Evolutionary conservation across 768 basidiomycete genomes (phyloP).

Genomic region (Xerocomellus intermedius): DNA sequence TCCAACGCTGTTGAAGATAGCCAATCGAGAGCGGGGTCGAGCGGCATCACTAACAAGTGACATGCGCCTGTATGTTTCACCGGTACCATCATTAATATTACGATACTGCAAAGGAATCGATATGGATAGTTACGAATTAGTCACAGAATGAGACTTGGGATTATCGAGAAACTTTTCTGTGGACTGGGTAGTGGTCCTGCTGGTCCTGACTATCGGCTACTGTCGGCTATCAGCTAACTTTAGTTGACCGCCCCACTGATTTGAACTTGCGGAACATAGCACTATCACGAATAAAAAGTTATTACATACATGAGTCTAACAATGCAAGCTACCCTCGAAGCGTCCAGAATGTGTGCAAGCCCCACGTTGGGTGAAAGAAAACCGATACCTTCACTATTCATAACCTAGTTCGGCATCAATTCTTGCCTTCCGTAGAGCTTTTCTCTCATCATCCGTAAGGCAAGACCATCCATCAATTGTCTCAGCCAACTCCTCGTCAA

Average conservation of each 20-base stretch:
- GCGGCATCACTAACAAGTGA: neutral
- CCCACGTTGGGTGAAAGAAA: neutral
- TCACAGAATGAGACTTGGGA: neutral
- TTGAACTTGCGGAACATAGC: neutral
- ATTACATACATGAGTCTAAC: slow-evolving; percentile 1
- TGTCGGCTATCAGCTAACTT: too few species aligned
- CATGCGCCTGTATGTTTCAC: slow-evolving; percentile 1
- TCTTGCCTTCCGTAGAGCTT: slow-evolving; percentile 56
- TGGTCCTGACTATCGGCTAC: too few species aligned
- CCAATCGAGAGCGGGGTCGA: too few species aligned
- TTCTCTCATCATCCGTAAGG: slow-evolving; percentile 43
- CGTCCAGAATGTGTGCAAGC: neutral
- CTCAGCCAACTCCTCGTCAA: slow-evolving; percentile 78
- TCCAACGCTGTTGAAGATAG: slow-evolving; percentile 7
- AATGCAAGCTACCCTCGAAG: neutral
- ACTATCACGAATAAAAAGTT: slow-evolving; percentile 1
- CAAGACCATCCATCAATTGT: slow-evolving; percentile 63
- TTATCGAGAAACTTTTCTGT: neutral
- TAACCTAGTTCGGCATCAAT: slow-evolving; percentile 62
- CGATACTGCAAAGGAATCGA: neutral
- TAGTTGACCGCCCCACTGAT: too few species aligned
- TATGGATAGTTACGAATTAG: neutral
- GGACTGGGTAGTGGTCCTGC: too few species aligned
- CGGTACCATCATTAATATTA: neutral
- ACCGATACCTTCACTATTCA: slow-evolving; percentile 33